Evolutionary conservation across 192 early-diverging fungal genomes (phyloP).

Genomic region (Powellomyces hirtus): DNA sequence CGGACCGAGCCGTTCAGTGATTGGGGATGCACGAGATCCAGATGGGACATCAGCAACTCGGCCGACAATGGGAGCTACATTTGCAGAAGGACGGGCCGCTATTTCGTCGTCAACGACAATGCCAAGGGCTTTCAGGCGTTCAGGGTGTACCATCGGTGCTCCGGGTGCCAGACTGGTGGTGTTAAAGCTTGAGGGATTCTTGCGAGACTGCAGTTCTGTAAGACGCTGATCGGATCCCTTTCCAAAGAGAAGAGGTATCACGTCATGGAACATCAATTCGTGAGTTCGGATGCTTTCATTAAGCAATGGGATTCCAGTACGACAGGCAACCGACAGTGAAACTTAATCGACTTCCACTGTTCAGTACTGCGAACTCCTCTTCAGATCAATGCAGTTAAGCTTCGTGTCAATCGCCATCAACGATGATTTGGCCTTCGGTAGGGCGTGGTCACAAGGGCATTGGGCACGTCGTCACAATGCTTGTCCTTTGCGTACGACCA

Average conservation of each 20-base stretch:
- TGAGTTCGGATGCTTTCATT: not conserved
- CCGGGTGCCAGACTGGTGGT: too few relatives aligned
- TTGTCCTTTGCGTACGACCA: too few relatives aligned
- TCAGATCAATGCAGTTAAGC: not conserved
- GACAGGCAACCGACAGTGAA: not conserved
- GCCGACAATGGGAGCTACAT: not conserved
- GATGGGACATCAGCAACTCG: not conserved
- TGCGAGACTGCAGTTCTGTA: not conserved
- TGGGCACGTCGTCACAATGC: not conserved
- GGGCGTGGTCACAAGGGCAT: not conserved
- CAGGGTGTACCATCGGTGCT: not conserved
- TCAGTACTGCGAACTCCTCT: not conserved
- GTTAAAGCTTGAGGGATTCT: too few relatives aligned
- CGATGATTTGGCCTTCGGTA: not conserved
- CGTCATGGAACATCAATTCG: not conserved
- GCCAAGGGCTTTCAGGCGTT: not conserved
- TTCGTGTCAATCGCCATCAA: not conserved
- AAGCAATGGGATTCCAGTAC: not conserved
- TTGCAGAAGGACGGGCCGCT: too few relatives aligned
- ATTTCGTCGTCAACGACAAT: too few relatives aligned
- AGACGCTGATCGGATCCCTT: not conserved
- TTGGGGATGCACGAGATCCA: not conserved
- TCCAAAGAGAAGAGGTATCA: not conserved
- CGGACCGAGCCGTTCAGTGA: not conserved
- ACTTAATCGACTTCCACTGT: not conserved